Evolutionary conservation across 495 filamentous ascomycete species (phyloP), one percentile per base, ranked within the genome.

Genomic region (Penicillium cataractarum): DNA sequence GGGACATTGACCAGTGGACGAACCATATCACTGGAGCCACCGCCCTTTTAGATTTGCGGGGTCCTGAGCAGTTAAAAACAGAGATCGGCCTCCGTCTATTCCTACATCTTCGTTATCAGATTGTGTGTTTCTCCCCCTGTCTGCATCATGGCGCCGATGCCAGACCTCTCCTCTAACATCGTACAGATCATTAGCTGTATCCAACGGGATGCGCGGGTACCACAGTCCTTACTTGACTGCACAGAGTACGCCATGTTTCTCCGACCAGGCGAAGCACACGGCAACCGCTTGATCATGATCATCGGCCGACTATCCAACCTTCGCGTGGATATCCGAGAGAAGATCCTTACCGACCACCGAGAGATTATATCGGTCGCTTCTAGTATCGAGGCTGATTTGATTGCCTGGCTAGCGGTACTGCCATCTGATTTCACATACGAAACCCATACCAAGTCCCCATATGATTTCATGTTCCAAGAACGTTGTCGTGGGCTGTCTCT

Each of bases 1-100:
- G 70, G 44, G 80, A 79, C 27, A 74, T 86, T 29, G 71, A 76
- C 21, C 81, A 81, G 3, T 90, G 86, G 78, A 82, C 80, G 39
- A 82, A 82, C 50, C 87, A 90, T 69, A 80, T 88, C 59, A 79
- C 78, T 37, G 87, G 87, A 10, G 84, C 86, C 3, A 80, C 79
- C 0, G 82, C 84, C 0, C 72, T 90, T 5, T 77, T 87, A 1
- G 78, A 82, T 63, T 57, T 89, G 64, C 78, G 87, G 24, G 87
- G 87, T 9, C 54, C 73, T 2, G 76, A 81, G 4, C 85, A 89
- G 64, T 82, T 90, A 51, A 68, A 76, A n/a, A 83, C 77, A 4
- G 69, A 76, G 44, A 78, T 82, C n/a, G 85, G 84, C 12, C 73
- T 83, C 21, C 75, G 79, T 52, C 81, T 89, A 65, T 89, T 89